Conservation (phyloP, 768 basidiomycete genomes). For the Mycena chlorophos region DNA sequence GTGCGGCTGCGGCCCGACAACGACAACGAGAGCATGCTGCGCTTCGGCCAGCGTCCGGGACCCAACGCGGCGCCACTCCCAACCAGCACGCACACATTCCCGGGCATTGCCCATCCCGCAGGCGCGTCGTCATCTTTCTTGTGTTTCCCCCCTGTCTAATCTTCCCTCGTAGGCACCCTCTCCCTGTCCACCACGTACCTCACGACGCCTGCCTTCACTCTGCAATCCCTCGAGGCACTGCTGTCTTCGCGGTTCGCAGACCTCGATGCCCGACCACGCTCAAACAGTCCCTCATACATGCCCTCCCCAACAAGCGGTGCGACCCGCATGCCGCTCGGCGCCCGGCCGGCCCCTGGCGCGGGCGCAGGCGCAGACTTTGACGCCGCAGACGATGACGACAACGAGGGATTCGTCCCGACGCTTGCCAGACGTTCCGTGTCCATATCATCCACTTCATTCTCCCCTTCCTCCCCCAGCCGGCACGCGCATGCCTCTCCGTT, state of each 20-base stretch:
- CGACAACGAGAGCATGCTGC: slow-evolving; percentile 30
- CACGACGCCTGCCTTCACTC: slow-evolving; percentile 62
- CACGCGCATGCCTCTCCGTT: slow-evolving; percentile 1
- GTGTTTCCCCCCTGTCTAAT: neutral
- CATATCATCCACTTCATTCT: slow-evolving; percentile 31
- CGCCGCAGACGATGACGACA: slow-evolving; percentile 11
- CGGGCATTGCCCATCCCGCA: slow-evolving; percentile 64
- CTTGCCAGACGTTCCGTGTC: slow-evolving; percentile 57
- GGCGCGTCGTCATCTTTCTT: slow-evolving; percentile 15
- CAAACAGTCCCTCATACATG: neutral
- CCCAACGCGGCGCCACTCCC: slow-evolving; percentile 42
- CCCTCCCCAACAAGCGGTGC: neutral
- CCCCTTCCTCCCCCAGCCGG: slow-evolving; percentile 14
- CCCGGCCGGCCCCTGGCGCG: neutral
- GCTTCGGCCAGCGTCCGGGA: slow-evolving; percentile 41
- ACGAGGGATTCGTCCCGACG: slow-evolving; percentile 65
- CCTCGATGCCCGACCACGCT: slow-evolving; percentile 53
- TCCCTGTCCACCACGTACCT: slow-evolving; percentile 66
- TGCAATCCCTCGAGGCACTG: slow-evolving; percentile 76
- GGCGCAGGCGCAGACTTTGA: slow-evolving; percentile 1
- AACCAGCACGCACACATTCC: slow-evolving; percentile 60
- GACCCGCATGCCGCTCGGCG: neutral
- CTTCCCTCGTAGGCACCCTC: slow-evolving; percentile 48
- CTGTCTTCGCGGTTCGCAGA: slow-evolving; percentile 73
- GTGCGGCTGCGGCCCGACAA: slow-evolving; percentile 22